These are phyloP conservation scores for Bocquillonia castaneifolia DNA, from an alignment of 441 rosid genomes.

Conservation along the genomic window DNA sequence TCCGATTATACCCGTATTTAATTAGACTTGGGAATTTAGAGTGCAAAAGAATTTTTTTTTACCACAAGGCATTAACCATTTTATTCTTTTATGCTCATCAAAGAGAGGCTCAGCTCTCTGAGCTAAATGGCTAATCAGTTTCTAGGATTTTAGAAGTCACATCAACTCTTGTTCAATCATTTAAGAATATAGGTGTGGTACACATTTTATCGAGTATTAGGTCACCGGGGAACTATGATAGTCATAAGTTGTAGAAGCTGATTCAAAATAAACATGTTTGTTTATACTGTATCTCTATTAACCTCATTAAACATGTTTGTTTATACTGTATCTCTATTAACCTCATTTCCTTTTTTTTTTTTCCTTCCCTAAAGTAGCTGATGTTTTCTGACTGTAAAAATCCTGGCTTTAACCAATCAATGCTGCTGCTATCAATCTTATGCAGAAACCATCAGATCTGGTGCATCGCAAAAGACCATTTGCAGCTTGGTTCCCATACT, in stretches of 20 bases:
- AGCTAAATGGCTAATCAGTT: background rate
- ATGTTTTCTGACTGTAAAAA: background rate
- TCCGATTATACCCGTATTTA: too few species aligned
- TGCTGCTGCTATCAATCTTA: constrained; percentile 18
- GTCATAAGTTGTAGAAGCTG: background rate
- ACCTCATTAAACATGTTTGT: background rate
- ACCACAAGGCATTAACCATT: too few species aligned
- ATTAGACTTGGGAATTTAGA: too few species aligned
- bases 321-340: background rate
- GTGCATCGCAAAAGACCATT: constrained; percentile 67
- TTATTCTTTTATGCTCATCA: too few species aligned
- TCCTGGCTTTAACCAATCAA: constrained; percentile 21
- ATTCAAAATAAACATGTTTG: background rate
- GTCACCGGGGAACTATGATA: background rate
- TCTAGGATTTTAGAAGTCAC: background rate
- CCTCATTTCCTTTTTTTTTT: background rate
- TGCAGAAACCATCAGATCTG: constrained; percentile 77
- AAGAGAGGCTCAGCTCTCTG: too few species aligned
- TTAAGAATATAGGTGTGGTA: background rate
- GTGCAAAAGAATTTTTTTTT: too few species aligned
- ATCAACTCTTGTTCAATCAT: too few species aligned
- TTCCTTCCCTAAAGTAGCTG: background rate
- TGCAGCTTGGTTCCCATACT: constrained; percentile 85
- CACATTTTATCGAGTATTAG: background rate
- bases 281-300: background rate